Evolutionary conservation across 2,329 filamentous ascomycete genomes (phyloP), one percentile per base, ranked within the genome.

Genomic region (Aspergillus ruber): DNA sequence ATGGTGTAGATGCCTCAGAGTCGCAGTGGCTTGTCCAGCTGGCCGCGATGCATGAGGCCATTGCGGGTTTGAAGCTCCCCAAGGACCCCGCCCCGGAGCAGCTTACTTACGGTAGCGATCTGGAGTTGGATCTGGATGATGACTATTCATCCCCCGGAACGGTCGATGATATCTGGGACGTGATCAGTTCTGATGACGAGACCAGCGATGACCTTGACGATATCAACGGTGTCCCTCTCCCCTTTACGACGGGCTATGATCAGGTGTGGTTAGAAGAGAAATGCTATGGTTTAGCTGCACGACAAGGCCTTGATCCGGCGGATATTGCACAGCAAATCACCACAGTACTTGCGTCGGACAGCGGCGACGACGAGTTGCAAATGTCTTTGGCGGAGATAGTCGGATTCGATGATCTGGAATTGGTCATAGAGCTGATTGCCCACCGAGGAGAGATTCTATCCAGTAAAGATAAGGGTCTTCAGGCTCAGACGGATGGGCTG

Each of bases 351-450:
- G 78, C 78, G 6, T 87, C 88, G 4, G 78, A 82, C 56, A 80
- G 75, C 58, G 77, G 80, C 27, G 86, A 95, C 49, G 88, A 95
- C 49, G 89, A 95, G 67, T 74, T 97, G n/a, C 91, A 97, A 66
- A 90, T 90, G 62, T 83, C 85, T 36, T 77, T 98, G 32, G 89
- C 88, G 0, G 93, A 98, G 58, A 81, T 96, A 39, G 77, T 98
- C 50, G 93, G 94, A 0, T 97, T 91, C 60, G 90, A 93, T 58
- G 89, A 97, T 61, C 75, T 98, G 15, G 91, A 98, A 55, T 84
- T 98, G 59, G 85, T 97, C 45, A 90, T 90, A 52, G 88, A 96
- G 53, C 74, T 97, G n/a, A 85, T 97, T 45, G 79, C 83, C 2
- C 83, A 91, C 64, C 82, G 90, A 45, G 73, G 79, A 44, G 80